Evolutionary conservation across 2,329 filamentous ascomycete genomes (phyloP).

Genomic region (Fusarium floridanum): DNA sequence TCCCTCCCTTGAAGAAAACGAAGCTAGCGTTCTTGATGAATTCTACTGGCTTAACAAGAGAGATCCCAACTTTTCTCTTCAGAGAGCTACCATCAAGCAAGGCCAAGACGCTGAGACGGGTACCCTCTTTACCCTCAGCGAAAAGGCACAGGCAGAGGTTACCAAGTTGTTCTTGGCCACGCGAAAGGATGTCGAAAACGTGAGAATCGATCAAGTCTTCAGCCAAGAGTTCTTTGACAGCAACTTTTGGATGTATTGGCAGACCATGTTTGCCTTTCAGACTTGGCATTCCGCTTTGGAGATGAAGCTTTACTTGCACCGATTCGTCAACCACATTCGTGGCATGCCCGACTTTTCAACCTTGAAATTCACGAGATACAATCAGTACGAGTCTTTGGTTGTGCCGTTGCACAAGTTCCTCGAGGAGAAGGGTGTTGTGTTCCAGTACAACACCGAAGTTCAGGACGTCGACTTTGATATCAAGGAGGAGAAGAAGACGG

Average conservation of each 20-base stretch:
- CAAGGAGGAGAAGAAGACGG: constrained; percentile 11
- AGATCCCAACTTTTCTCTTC: constrained; percentile 41
- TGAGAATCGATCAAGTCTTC: constrained; percentile 23
- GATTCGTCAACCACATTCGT: constrained; percentile 28
- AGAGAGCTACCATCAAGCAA: constrained; percentile 46
- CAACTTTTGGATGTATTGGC: constrained; percentile 35
- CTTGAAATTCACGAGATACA: constrained; percentile 29
- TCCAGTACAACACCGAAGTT: constrained; percentile 24
- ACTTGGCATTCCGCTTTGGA: constrained; percentile 29
- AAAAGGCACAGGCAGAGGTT: constrained; percentile 42
- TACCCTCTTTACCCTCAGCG: constrained; percentile 42
- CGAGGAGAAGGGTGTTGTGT: constrained; percentile 27
- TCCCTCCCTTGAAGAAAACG: constrained; percentile 45
- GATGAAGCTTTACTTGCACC: constrained; percentile 31
- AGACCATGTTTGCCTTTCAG: constrained; percentile 36
- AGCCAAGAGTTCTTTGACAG: constrained; percentile 23
- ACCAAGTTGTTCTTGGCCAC: constrained; percentile 33
- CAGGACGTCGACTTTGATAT: constrained; percentile 26
- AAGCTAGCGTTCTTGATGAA: constrained; percentile 48
- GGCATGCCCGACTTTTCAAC: constrained; percentile 33
- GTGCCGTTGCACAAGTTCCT: constrained; percentile 24
- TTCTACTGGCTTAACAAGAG: constrained; percentile 50
- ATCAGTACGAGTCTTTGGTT: constrained; percentile 31
- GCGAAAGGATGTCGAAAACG: constrained; percentile 21
- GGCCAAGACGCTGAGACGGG: constrained; percentile 46